A percentile compares a stretch with the other conserved stretches of the same genome.
Conservation (phyloP, 2,329 filamentous ascomycete genomes). For the Microascus cirrosus region DNA sequence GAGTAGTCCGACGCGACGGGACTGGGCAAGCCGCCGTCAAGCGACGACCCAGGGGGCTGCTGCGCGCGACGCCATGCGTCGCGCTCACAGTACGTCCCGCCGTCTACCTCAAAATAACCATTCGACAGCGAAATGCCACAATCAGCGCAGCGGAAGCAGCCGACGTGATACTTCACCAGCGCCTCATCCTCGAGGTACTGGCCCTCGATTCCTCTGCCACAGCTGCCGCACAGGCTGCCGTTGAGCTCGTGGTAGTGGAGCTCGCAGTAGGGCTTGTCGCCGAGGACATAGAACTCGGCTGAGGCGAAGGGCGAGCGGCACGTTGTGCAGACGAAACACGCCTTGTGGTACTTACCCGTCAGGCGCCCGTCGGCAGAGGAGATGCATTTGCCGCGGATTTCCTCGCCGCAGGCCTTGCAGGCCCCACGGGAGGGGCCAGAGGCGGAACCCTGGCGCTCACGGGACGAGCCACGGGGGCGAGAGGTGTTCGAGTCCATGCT, state of each 20-base stretch:
- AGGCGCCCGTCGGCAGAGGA: slow-evolving; percentile 87
- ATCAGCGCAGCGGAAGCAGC: slow-evolving; percentile 75
- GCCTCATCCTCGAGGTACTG: slow-evolving; percentile 80
- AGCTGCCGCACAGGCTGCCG: slow-evolving; percentile 70
- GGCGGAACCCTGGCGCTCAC: neutral
- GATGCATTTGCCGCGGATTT: slow-evolving; percentile 83
- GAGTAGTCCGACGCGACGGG: slow-evolving; percentile 1
- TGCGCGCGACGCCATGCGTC: slow-evolving; percentile 58
- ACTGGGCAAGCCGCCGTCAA: neutral
- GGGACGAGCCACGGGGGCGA: slow-evolving; percentile 23
- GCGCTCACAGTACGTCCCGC: slow-evolving; percentile 72
- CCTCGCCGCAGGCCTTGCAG: slow-evolving; percentile 71
- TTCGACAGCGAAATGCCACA: slow-evolving; percentile 65
- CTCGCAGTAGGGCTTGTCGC: slow-evolving; percentile 82
- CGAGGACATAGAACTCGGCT: slow-evolving; percentile 82
- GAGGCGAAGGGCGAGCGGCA: slow-evolving; percentile 75
- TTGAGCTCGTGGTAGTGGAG: slow-evolving; percentile 90
- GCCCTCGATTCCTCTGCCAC: slow-evolving; percentile 80
- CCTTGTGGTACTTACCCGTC: slow-evolving; percentile 88
- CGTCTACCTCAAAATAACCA: slow-evolving; percentile 85
- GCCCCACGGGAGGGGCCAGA: slow-evolving; percentile 47
- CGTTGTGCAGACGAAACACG: slow-evolving; percentile 84
- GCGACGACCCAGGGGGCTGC: neutral
- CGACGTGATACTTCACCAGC: slow-evolving; percentile 70
- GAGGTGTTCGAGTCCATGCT: slow-evolving; percentile 6